A percentile compares a stretch with the other conserved stretches of the same genome.
Evolutionary conservation across 2,329 filamentous ascomycete species (phyloP).

Genomic region (Rachicladosporium sp.): DNA sequence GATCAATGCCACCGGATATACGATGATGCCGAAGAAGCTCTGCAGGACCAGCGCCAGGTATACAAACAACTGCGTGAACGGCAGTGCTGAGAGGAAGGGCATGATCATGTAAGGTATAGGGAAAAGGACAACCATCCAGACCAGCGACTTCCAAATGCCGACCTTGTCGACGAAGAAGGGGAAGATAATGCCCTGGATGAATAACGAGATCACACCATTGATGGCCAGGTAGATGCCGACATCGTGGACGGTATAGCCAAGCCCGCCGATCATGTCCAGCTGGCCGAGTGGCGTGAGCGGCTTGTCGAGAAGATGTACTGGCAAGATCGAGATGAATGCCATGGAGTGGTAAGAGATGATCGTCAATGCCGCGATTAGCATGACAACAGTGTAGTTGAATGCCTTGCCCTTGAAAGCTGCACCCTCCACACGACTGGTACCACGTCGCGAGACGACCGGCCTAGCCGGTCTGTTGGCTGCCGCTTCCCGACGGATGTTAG

Average conservation of each 20-base stretch:
- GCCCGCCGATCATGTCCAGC: slow-evolving; percentile 40
- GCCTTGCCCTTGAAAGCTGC: slow-evolving; percentile 28
- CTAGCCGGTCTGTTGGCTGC: slow-evolving; percentile 13
- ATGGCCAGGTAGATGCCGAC: slow-evolving; percentile 55
- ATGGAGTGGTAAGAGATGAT: slow-evolving; percentile 90
- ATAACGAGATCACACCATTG: slow-evolving; percentile 55
- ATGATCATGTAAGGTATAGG: slow-evolving; percentile 54
- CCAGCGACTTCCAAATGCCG: slow-evolving; percentile 53
- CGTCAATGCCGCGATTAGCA: slow-evolving; percentile 62
- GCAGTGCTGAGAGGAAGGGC: slow-evolving; percentile 50
- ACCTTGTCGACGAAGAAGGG: slow-evolving; percentile 48
- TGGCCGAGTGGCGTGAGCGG: slow-evolving; percentile 30
- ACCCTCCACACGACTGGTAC: slow-evolving; percentile 8
- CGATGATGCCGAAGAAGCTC: slow-evolving; percentile 54
- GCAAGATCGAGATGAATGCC: slow-evolving; percentile 79
- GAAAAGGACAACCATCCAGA: slow-evolving; percentile 50
- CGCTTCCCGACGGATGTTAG: slow-evolving; percentile 36
- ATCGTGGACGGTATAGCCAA: slow-evolving; percentile 51
- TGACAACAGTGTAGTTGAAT: slow-evolving; percentile 52
- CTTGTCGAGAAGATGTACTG: slow-evolving; percentile 78
- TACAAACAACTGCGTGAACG: slow-evolving; percentile 45
- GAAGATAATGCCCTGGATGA: slow-evolving; percentile 59
- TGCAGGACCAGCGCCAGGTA: slow-evolving; percentile 51
- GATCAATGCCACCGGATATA: slow-evolving; percentile 53
- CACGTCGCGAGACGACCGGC: not conserved